phyloP scores from a whole-genome alignment of 2,329 filamentous ascomycete species.

The Didymella glomerata region DNA sequence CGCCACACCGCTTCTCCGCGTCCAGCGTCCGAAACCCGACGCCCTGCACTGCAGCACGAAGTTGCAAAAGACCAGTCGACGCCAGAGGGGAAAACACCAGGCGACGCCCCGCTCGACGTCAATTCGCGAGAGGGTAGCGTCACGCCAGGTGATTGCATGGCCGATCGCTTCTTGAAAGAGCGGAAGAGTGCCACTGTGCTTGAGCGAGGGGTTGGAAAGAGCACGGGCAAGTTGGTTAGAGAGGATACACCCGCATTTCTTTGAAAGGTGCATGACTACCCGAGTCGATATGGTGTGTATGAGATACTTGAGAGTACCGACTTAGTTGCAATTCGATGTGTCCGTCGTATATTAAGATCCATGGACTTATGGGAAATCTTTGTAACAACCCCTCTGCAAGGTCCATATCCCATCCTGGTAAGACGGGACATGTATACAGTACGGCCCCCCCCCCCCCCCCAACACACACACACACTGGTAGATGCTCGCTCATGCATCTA shows the following conservation, averaged over 20 bases:
- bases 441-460: too few species aligned
- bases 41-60: slow-evolving; percentile 8
- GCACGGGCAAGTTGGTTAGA: slow-evolving; percentile 1
- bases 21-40: slow-evolving; percentile 20
- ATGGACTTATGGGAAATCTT: too few species aligned
- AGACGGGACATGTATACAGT: too few species aligned
- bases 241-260: slow-evolving; percentile 25
- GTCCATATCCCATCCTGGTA: too few species aligned
- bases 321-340: too few species aligned
- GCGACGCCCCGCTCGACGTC: neutral
- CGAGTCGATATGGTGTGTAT: too few species aligned
- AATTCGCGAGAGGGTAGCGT: slow-evolving; percentile 25
- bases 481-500: too few species aligned
- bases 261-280: neutral
- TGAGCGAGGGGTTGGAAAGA: slow-evolving; percentile 13
- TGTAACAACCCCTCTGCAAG: too few species aligned
- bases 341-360: too few species aligned
- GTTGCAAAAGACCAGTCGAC: slow-evolving; percentile 25
- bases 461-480: too few species aligned
- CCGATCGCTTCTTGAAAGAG: slow-evolving; percentile 40
- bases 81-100: neutral
- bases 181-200: slow-evolving; percentile 13
- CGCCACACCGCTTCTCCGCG: slow-evolving; percentile 21
- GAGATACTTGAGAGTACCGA: too few species aligned
- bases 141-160: slow-evolving; percentile 43